Conservation (phyloP, 2,329 filamentous ascomycete species). For the Neurospora crassa region DNA sequence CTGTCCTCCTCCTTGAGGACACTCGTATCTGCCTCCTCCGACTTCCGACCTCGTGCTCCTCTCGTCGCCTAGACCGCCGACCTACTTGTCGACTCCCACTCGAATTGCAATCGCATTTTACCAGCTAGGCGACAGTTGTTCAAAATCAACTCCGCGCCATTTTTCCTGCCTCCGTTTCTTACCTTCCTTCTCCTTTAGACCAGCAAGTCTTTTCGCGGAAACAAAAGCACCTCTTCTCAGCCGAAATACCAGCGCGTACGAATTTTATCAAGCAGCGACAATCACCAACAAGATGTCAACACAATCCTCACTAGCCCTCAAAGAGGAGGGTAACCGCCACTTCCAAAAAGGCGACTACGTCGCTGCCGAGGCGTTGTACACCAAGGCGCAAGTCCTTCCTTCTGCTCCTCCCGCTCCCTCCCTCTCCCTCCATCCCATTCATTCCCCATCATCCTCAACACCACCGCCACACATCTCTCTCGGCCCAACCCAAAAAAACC, state of each 20-base stretch:
- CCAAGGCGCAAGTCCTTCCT: slow-evolving; percentile 48
- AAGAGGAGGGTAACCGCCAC: slow-evolving; percentile 52
- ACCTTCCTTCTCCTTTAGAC: neutral
- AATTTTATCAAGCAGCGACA: neutral
- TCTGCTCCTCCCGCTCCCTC: neutral
- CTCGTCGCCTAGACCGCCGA: neutral
- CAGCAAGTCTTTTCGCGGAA: neutral
- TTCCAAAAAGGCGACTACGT: slow-evolving; percentile 57
- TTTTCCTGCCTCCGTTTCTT: neutral
- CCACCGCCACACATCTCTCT: no score
- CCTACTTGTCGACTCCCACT: neutral
- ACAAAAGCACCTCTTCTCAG: neutral
- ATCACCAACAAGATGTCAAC: neutral
- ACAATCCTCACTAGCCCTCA: slow-evolving; percentile 24
- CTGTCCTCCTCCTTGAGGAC: neutral
- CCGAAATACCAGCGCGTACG: neutral
- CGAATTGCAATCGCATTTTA: neutral
- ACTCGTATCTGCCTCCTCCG: neutral
- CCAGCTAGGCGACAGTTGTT: neutral
- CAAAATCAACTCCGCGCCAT: neutral
- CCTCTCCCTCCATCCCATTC: no score
- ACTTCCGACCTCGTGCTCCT: neutral
- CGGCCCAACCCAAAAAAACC: no score
- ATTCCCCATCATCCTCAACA: no score
- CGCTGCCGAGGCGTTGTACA: slow-evolving; percentile 60